Evolutionary conservation across 352 stramenopile genomes (phyloP), one percentile per base, ranked within the genome.

Genomic region (Lagenidium sp.): DNA sequence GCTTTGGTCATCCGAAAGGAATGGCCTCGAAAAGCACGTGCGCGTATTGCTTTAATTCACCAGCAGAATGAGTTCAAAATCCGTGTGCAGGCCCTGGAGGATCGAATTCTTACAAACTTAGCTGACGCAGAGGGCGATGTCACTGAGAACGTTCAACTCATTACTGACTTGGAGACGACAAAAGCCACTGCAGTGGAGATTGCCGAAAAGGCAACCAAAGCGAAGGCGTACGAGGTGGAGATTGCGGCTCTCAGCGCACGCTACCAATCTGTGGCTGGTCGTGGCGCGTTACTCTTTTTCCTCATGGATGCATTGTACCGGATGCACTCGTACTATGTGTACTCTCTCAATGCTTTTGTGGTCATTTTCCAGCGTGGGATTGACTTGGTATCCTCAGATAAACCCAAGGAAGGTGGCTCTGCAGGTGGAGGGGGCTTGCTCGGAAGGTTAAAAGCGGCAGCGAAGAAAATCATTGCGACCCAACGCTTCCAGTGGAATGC

Each of bases 311-410:
- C 84, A 7, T 63, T 98, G 26, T 50, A 87, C 34, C 94, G 90
- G 24, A 88, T 98, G 41, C 89, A 98, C 52, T 77, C 87, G 40
- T 97, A 97, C 62, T 98, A 98, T 52, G 91, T 96, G 41, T 98
- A 97, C 51, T 97, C 85, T 12, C 66, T 98, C 21, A 95, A 95
- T 44, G 87, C 93, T 4, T 98, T 98, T 55, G 92, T 96, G 8
- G 82, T 93, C 16, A 95, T 97, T 47, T 96, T 97, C 52, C 89
- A 97, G 44, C 86, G 94, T 19, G 94, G 85, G 36, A 98, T 98
- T 26, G 91, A 98, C 44, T 40, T 91, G 6, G 85, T 96, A 15
- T 68, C 74, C 2, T 47, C 40, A 0, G 61, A 79, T 11, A 79
- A 72, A 12, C 26, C 28, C 29, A 47, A 41, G 32, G 44, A 36